Evolutionary conservation across 768 basidiomycete genomes (phyloP).

Genomic region (Ramaria rubella): DNA sequence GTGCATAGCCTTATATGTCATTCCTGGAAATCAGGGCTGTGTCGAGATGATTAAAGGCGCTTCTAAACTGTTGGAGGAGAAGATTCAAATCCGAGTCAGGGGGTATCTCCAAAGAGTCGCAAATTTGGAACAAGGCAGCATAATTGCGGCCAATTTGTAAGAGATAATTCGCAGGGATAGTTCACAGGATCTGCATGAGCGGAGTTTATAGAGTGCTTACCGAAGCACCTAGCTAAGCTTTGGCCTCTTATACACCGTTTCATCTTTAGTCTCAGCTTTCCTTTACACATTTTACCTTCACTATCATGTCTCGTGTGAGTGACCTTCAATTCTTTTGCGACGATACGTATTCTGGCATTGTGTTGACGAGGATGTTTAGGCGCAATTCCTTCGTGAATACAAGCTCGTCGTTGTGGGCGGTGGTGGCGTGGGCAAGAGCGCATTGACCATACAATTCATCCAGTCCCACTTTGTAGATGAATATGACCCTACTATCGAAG

Average conservation of each 20-base stretch:
- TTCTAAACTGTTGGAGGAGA: too few relatives aligned
- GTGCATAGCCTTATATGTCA: too few relatives aligned
- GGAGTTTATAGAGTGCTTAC: not conserved
- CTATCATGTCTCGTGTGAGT: not conserved
- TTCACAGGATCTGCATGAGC: not conserved
- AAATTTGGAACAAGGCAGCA: too few relatives aligned
- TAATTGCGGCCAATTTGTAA: not conserved
- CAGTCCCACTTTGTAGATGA: conserved; percentile 92
- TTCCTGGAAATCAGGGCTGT: too few relatives aligned
- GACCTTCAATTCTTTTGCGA: not conserved
- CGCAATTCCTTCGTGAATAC: conserved; percentile 91
- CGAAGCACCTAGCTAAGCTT: not conserved
- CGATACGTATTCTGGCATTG: not conserved
- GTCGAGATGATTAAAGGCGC: too few relatives aligned
- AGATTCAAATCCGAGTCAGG: too few relatives aligned
- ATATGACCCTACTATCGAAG: conserved; percentile 94
- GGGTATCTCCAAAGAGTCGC: too few relatives aligned
- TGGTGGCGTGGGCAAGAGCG: conserved; percentile 86
- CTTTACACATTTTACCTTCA: not conserved
- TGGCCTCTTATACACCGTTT: not conserved
- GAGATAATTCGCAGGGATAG: not conserved
- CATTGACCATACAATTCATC: conserved; percentile 96
- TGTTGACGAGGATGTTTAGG: conserved; percentile 33
- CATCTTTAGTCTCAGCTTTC: not conserved
- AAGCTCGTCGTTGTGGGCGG: conserved; percentile 98